Evolutionary conservation across 306 rosid species (phyloP).

Genomic region (Ormosia emarginata): DNA sequence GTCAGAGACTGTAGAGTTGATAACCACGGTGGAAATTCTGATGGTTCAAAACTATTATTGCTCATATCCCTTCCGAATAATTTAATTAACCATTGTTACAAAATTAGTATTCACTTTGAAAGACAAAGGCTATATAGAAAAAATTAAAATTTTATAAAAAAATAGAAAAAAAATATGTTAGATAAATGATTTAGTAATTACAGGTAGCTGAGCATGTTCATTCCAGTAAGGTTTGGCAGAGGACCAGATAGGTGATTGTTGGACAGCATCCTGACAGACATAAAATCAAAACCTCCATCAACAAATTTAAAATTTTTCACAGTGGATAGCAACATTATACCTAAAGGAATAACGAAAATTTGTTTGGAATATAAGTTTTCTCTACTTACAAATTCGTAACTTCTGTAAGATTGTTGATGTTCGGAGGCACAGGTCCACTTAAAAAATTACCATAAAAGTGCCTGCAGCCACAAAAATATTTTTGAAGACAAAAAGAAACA

Average conservation of each 20-base stretch:
- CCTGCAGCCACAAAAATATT: constrained; percentile 33
- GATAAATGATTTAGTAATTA: constrained; percentile 29
- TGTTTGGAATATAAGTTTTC: neutral
- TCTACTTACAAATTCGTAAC: constrained; percentile 50
- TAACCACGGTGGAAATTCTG: constrained; percentile 50
- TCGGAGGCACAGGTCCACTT: constrained; percentile 43
- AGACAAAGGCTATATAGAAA: neutral
- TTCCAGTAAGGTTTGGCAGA: constrained; percentile 47
- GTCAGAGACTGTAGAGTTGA: constrained; percentile 39
- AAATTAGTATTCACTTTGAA: constrained; percentile 3
- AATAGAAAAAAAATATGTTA: neutral
- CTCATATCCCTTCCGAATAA: constrained; percentile 47
- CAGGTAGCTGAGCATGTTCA: constrained; percentile 47
- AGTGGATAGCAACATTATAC: neutral
- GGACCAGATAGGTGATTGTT: constrained; percentile 56
- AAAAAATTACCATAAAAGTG: constrained; percentile 50
- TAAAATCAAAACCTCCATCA: neutral
- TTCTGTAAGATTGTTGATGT: constrained; percentile 41
- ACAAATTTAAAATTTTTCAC: neutral
- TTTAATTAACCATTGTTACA: neutral
- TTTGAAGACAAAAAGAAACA: neutral
- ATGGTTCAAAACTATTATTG: constrained; percentile 45
- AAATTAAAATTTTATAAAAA: neutral
- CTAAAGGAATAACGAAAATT: neutral
- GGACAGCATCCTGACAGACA: constrained; percentile 51